Percentiles rank a stretch among this genome's conserved stretches.
These are phyloP conservation scores for Alectoria sarmentosa DNA, from an alignment of 495 filamentous ascomycete species.

Conservation along the genomic window DNA sequence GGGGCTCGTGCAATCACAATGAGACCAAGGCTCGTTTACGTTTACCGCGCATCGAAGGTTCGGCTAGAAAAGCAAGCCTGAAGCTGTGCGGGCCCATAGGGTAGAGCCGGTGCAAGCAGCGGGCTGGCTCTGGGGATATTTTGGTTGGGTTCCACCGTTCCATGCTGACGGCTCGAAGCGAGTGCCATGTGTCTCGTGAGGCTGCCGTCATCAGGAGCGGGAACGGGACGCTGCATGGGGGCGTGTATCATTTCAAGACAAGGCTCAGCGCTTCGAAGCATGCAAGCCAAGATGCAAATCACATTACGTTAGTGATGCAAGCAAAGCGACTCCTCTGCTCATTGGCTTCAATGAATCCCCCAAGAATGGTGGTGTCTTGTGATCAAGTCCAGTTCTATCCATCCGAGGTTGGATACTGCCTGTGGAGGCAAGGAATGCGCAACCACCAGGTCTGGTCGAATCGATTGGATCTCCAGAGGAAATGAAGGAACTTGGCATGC, in stretches of 20 bases:
- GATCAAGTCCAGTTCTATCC: neutral
- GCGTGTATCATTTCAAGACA: slow-evolving; percentile 12
- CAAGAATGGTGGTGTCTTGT: neutral
- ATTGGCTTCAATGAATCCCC: neutral
- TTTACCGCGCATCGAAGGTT: slow-evolving; percentile 18
- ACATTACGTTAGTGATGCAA: slow-evolving; percentile 1
- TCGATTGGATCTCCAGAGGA: neutral
- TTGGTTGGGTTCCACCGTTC: slow-evolving; percentile 16
- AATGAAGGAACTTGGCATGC: neutral
- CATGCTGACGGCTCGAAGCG: slow-evolving; percentile 18
- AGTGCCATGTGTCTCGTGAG: slow-evolving; percentile 21
- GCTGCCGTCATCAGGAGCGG: slow-evolving; percentile 17
- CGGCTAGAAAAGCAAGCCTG: slow-evolving; percentile 10
- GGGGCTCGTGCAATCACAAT: too few species aligned
- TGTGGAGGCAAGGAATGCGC: neutral
- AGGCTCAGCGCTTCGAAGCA: slow-evolving; percentile 13
- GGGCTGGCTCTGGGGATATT: neutral
- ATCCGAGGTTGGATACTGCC: neutral
- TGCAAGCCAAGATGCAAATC: slow-evolving; percentile 8
- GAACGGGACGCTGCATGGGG: slow-evolving; percentile 20
- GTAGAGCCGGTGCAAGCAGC: slow-evolving; percentile 5
- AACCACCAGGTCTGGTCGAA: neutral
- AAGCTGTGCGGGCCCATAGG: slow-evolving; percentile 12
- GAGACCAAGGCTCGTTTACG: slow-evolving; percentile 5
- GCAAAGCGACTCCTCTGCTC: neutral